Conservation (phyloP, 2,329 filamentous ascomycete genomes). For the Aureobasidium sp. region DNA sequence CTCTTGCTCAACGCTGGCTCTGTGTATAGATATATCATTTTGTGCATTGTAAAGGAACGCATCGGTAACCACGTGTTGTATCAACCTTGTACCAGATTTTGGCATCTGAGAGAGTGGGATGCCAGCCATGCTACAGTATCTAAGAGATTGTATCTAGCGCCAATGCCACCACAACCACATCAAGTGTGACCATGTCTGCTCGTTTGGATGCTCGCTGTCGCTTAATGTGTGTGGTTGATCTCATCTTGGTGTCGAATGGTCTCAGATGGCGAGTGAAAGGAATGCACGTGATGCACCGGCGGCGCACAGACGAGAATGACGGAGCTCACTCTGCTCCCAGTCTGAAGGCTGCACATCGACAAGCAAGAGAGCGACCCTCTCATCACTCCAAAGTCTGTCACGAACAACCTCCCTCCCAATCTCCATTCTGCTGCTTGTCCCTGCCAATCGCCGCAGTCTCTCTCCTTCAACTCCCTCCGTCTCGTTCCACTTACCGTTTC, state of each 20-base stretch:
- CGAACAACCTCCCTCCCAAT: neutral
- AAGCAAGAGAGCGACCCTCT: slow-evolving; percentile 2
- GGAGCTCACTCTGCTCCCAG: neutral
- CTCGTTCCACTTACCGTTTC: slow-evolving; percentile 14
- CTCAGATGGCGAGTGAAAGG: neutral
- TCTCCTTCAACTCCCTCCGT: neutral
- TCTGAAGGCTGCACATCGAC: neutral
- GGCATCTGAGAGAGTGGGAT: neutral
- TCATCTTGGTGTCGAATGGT: neutral
- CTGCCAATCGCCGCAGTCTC: slow-evolving; percentile 3
- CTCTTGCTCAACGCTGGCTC: too few relatives aligned
- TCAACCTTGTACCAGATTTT: neutral
- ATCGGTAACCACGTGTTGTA: neutral
- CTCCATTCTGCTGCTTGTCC: neutral
- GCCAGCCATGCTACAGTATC: neutral
- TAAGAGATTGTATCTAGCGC: neutral
- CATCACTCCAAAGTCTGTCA: neutral
- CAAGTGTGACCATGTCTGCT: neutral
- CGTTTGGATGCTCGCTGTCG: neutral
- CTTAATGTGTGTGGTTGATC: neutral
- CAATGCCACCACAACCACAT: neutral
- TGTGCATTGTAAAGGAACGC: neutral
- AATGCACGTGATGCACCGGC: neutral
- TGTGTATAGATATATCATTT: neutral
- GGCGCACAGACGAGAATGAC: neutral